Evolutionary conservation across 108 stramenopile genomes (phyloP).

Genomic region (Fistulifera solaris): DNA sequence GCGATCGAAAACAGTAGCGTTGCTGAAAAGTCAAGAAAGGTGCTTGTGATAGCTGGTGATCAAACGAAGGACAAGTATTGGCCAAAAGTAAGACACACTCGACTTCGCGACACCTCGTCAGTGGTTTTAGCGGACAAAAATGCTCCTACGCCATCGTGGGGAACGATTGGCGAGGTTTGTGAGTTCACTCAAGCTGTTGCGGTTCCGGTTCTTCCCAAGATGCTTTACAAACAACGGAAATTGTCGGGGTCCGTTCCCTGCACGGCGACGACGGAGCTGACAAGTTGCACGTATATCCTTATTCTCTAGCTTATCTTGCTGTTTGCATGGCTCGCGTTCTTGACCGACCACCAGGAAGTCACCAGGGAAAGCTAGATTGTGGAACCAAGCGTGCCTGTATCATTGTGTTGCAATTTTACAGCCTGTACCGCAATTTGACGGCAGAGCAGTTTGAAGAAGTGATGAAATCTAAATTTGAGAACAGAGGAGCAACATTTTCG

Average conservation of each 20-base stretch:
- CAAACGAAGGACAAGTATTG: constrained; percentile 41
- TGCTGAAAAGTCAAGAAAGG: constrained; percentile 10
- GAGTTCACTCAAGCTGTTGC: constrained; percentile 28
- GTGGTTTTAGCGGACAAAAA: constrained; percentile 71
- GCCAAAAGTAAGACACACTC: constrained; percentile 19
- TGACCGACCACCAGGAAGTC: constrained; percentile 27
- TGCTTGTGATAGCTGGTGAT: constrained; percentile 35
- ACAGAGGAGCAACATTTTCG: constrained; percentile 9
- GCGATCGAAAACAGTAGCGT: too few relatives aligned
- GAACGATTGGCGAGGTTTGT: constrained; percentile 28
- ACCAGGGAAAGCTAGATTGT: constrained; percentile 66
- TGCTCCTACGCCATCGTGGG: constrained; percentile 50
- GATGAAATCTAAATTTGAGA: constrained; percentile 10
- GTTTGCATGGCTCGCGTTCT: constrained; percentile 66
- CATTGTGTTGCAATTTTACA: constrained; percentile 67
- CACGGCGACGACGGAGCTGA: constrained; percentile 11
- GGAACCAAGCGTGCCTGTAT: constrained; percentile 50
- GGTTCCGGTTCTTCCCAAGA: constrained; percentile 55
- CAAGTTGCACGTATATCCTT: constrained; percentile 50
- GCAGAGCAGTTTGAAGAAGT: constrained; percentile 31
- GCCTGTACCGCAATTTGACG: constrained; percentile 53
- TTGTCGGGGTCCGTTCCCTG: constrained; percentile 24
- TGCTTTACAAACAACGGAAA: constrained; percentile 29
- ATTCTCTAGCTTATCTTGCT: constrained; percentile 62
- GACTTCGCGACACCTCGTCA: constrained; percentile 16